These are phyloP conservation scores for Monocercomonoides exilis DNA, from an alignment of 78 protist genomes.

Conservation along the genomic window DNA sequence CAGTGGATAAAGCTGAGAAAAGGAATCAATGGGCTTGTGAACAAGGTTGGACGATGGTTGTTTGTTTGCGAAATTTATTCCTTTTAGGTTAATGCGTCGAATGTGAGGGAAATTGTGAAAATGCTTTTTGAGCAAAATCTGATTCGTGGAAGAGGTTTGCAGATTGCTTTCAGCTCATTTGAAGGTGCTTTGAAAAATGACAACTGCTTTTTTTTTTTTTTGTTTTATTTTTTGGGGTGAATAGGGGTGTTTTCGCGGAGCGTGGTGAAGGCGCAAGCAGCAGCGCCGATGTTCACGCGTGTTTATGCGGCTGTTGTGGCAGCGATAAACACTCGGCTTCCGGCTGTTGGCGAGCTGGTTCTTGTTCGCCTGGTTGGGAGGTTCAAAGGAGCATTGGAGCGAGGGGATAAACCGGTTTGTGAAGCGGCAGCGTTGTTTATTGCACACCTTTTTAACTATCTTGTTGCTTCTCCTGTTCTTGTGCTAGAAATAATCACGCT, in stretches of 20 bases:
- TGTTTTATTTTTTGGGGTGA: too few species aligned
- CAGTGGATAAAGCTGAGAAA: constrained; percentile 87
- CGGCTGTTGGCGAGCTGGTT: constrained; percentile 80
- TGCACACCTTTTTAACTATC: constrained; percentile 90
- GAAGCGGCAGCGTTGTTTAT: constrained; percentile 48
- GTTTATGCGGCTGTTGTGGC: constrained; percentile 90
- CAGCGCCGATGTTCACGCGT: constrained; percentile 79
- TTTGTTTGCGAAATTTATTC: background rate
- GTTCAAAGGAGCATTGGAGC: constrained; percentile 60
- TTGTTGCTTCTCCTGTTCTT: constrained; percentile 64
- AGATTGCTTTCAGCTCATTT: constrained; percentile 29
- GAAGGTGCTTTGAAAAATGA: background rate
- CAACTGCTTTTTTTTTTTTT: background rate
- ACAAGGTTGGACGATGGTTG: constrained; percentile 50
- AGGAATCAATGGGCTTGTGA: constrained; percentile 82
- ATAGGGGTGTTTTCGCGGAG: background rate
- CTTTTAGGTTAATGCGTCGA: constrained; percentile 51
- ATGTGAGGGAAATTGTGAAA: constrained; percentile 62
- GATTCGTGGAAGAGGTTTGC: constrained; percentile 87
- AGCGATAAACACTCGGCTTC: constrained; percentile 85
- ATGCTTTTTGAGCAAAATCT: constrained; percentile 86
- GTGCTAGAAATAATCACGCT: constrained; percentile 64
- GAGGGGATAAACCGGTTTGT: constrained; percentile 64
- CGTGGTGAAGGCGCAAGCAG: constrained; percentile 51
- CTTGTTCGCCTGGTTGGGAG: constrained; percentile 57